phyloP scores from a whole-genome alignment of 1,284 basidiomycete genomes.

The Kwoniella shivajii region DNA sequence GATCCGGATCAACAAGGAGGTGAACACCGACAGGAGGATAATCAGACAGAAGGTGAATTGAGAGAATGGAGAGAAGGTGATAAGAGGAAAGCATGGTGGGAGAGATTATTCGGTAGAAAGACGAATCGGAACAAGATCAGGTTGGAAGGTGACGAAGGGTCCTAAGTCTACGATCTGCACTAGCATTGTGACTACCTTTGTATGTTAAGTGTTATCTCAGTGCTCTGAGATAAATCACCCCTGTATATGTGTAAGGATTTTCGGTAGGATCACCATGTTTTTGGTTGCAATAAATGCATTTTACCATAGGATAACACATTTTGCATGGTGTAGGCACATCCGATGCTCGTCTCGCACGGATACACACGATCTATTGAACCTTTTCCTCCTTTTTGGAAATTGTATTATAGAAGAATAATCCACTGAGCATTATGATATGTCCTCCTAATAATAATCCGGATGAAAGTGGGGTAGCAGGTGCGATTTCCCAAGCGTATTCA shows the following conservation, averaged over 20 bases:
- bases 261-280: too few species aligned
- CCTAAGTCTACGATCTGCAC: too few species aligned
- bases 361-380: too few species aligned
- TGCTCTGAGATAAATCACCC: too few species aligned
- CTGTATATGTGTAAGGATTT: too few species aligned
- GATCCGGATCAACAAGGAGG: neutral
- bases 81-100: constrained; percentile 14
- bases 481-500: constrained; percentile 87
- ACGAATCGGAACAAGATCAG: neutral
- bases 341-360: too few species aligned
- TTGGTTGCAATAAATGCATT: too few species aligned
- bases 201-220: too few species aligned
- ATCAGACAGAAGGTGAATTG: constrained; percentile 13
- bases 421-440: constrained; percentile 64
- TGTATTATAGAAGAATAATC: constrained; percentile 69
- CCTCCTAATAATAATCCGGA: constrained; percentile 66
- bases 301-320: too few species aligned
- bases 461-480: constrained; percentile 74
- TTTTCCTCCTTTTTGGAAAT: too few species aligned
- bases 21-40: constrained; percentile 1
- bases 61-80: constrained; percentile 9
- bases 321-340: too few species aligned
- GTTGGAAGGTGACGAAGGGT: constrained; percentile 2
- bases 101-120: constrained; percentile 2
- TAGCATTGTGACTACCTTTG: too few species aligned